phyloP scores from a whole-genome alignment of 1,284 basidiomycete species.

The Microbotryum saponariae region DNA sequence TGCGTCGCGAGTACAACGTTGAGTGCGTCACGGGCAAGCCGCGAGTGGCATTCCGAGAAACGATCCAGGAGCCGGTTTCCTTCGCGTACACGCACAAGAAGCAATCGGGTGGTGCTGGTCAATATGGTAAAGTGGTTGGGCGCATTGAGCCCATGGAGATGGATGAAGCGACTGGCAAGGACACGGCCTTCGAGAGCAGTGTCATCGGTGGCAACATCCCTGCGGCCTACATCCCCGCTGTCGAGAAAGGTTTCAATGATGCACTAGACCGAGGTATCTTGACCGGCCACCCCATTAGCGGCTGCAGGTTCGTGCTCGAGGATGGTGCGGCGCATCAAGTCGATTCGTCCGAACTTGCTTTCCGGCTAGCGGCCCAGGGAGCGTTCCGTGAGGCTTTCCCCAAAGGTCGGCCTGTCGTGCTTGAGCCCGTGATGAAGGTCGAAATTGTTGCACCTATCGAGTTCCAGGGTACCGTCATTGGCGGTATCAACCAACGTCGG shows the following conservation, averaged over 20 bases:
- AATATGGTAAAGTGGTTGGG: conserved; percentile 89
- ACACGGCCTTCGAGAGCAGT: conserved; percentile 76
- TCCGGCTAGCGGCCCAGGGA: conserved; percentile 79
- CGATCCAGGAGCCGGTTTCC: conserved; percentile 68
- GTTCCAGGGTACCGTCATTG: conserved; percentile 91
- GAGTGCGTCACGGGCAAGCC: conserved; percentile 92
- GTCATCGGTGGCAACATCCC: conserved; percentile 93
- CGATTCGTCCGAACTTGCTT: conserved; percentile 95
- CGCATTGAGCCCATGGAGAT: conserved; percentile 84
- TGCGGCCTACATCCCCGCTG: conserved; percentile 82
- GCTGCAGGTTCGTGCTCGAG: conserved; percentile 78
- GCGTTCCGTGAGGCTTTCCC: conserved; percentile 89
- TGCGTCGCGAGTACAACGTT: conserved; percentile 95
- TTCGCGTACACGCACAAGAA: conserved; percentile 98
- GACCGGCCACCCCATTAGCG: conserved; percentile 80
- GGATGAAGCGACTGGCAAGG: conserved; percentile 71
- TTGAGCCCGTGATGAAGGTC: conserved; percentile 98
- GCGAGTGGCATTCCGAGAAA: conserved; percentile 93
- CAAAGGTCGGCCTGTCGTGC: conserved; percentile 67
- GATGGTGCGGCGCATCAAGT: conserved; percentile 92
- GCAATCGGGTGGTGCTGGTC: conserved; percentile 94
- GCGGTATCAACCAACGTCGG: conserved; percentile 83
- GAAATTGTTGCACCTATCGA: conserved; percentile 94
- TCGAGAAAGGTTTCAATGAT: conserved; percentile 95
- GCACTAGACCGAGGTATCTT: conserved; percentile 86